Percentiles rank a stretch among this genome's conserved stretches.
Evolutionary conservation across 2,329 filamentous ascomycete species (phyloP).

Genomic region (Alternaria consortialis): DNA sequence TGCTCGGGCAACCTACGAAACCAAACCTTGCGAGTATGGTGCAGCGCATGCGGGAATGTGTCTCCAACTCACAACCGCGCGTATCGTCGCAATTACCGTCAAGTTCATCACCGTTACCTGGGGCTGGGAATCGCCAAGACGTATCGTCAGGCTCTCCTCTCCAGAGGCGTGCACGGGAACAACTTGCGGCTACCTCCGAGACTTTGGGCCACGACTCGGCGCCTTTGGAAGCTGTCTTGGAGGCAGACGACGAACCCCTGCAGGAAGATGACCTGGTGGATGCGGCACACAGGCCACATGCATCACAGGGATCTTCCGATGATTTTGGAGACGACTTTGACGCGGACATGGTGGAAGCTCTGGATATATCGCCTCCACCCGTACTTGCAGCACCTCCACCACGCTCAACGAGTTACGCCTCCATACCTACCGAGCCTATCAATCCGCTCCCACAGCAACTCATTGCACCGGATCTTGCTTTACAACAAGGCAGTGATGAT

Average conservation of each 20-base stretch:
- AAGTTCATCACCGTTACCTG: constrained; percentile 59
- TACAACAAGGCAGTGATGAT: constrained; percentile 39
- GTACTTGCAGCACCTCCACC: constrained; percentile 4
- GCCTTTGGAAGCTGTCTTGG: constrained; percentile 7
- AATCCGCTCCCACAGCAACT: constrained; percentile 4
- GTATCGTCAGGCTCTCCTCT: constrained; percentile 42
- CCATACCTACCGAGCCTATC: constrained; percentile 19
- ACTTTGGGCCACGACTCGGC: constrained; percentile 15
- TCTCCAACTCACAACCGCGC: constrained; percentile 41
- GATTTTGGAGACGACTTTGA: constrained; percentile 51
- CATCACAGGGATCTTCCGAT: constrained; percentile 41
- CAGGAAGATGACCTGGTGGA: constrained; percentile 11
- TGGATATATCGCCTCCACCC: constrained; percentile 32
- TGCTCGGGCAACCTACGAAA: constrained; percentile 35
- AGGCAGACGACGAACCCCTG: constrained; percentile 12
- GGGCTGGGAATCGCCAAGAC: constrained; percentile 30
- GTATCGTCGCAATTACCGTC: constrained; percentile 49
- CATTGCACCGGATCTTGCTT: neutral
- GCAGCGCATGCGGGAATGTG: constrained; percentile 57
- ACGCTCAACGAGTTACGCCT: constrained; percentile 11
- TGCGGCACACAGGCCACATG: constrained; percentile 1
- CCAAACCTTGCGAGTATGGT: constrained; percentile 49
- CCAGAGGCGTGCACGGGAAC: constrained; percentile 35
- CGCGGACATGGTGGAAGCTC: constrained; percentile 45
- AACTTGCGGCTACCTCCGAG: constrained; percentile 17